Base-by-base conservation (phyloP, 2,329 filamentous ascomycete genomes). In the Pseudodiploospora longispora region DNA sequence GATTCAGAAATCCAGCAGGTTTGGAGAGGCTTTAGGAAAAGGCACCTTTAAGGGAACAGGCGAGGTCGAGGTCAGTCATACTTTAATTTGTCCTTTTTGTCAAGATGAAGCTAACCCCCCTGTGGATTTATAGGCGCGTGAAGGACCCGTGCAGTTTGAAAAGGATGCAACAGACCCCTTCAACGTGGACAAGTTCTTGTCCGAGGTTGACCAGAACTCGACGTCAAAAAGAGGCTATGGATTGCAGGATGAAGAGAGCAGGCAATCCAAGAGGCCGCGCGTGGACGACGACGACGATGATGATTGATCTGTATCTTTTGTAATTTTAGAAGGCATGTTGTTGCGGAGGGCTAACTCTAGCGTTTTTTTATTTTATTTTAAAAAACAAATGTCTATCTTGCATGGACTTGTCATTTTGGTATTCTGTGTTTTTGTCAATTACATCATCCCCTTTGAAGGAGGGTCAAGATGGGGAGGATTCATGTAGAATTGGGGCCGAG, bases 101-200 rank as follows among this genome's bases (percentile, higher is more conserved):
- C 8, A 9, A 40, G n/a, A 10, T 4, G 32, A 4, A 28, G 4
- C 35, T 30, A 5, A 55, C 51, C 66, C 69, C 65, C 67, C 51
- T 40, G 38, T 41, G 19, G 30, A 30, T 27, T 41, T 38, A 42
- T 54, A 85, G 80, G 80, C 79, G 49, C 80, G 90, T 44, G 87
- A 94, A 56, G 93, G 93, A 5, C 93, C 93, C 1, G 93, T 98
- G 29, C 87, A 95, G 63, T 98, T 98, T 57, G 91, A 97, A 65
- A 95, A 91, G 66, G 91, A 96, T 42, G 76, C 68, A 1, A 68
- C 67, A 30, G 91, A 97, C 65, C 89, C 89, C 1, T 97, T 97
- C 64, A 90, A 94, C 40, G 93, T 97, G 54, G 89, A 95, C 60
- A 86, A 87, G 57, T 95, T 98, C 71, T 80, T 98, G 61, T 84